Evolutionary conservation across 1,139 yeast species (phyloP).

Genomic region (Scheffersomyces illinoinensis): DNA sequence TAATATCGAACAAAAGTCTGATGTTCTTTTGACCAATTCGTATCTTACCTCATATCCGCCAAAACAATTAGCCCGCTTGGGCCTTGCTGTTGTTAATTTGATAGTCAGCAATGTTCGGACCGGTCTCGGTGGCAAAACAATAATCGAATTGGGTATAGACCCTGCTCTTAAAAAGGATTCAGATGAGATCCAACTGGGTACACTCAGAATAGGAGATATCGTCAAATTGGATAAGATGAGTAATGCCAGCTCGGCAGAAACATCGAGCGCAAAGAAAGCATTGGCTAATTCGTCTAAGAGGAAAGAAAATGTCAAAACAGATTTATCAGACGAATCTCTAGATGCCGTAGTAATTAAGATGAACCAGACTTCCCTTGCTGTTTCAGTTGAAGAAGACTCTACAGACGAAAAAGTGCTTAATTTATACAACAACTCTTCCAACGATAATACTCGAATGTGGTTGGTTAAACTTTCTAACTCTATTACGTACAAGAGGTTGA

Average conservation of each 20-base stretch:
- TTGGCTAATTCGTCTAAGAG: constrained; percentile 23
- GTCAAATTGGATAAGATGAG: constrained; percentile 51
- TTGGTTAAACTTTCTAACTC: constrained; percentile 68
- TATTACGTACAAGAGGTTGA: constrained; percentile 77
- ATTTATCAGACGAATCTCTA: constrained; percentile 26
- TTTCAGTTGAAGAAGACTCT: constrained; percentile 62
- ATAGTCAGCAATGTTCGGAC: constrained; percentile 61
- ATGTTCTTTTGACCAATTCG: constrained; percentile 52
- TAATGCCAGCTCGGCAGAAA: constrained; percentile 13
- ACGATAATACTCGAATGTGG: constrained; percentile 49
- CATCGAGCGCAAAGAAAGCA: constrained; percentile 16
- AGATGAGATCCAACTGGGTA: constrained; percentile 49
- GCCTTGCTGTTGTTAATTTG: constrained; percentile 74
- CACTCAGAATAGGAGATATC: constrained; percentile 77
- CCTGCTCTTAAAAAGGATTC: constrained; percentile 45
- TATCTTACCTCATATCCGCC: constrained; percentile 57
- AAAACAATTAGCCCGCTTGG: constrained; percentile 64
- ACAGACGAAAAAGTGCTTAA: constrained; percentile 45
- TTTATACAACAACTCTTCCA: constrained; percentile 45
- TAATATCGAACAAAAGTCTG: constrained; percentile 58
- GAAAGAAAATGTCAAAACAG: constrained; percentile 17
- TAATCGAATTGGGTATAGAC: constrained; percentile 68
- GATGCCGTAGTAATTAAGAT: constrained; percentile 66
- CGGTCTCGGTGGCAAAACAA: constrained; percentile 77
- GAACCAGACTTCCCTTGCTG: constrained; percentile 43